These are phyloP conservation scores for Apiospora rasikravindrae DNA, from an alignment of 2,329 filamentous ascomycete species.

Conservation along the genomic window DNA sequence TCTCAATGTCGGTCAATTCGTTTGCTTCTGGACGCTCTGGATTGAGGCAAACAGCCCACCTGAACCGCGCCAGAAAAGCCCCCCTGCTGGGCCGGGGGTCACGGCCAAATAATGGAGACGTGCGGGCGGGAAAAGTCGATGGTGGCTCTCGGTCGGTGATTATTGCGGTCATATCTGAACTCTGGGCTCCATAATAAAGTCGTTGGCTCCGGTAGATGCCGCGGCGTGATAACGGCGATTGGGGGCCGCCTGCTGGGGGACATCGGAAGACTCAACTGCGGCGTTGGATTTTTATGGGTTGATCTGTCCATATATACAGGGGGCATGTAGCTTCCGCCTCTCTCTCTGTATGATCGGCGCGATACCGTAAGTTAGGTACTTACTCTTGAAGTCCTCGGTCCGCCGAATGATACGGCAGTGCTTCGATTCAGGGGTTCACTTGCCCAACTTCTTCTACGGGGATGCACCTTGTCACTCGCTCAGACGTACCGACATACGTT, in stretches of 20 bases:
- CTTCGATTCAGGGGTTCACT: neutral
- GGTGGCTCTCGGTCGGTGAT: slow-evolving; percentile 5
- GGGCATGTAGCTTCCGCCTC: neutral
- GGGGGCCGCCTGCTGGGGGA: neutral
- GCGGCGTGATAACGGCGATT: neutral
- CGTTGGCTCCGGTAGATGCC: neutral
- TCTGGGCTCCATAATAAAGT: neutral
- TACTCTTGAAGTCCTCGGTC: neutral
- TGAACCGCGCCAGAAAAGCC: neutral
- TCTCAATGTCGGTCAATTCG: neutral
- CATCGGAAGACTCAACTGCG: neutral
- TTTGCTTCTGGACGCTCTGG: neutral
- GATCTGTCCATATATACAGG: neutral
- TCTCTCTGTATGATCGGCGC: neutral
- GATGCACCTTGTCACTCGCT: neutral
- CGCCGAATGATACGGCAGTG: neutral
- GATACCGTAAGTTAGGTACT: neutral
- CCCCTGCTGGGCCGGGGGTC: neutral
- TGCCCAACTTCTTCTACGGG: neutral
- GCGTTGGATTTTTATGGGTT: neutral
- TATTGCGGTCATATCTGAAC: slow-evolving; percentile 1
- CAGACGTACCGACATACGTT: neutral
- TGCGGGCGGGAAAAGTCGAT: neutral
- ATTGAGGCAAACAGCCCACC: neutral
- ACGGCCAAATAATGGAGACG: neutral